Conservation (phyloP, 257 asterid genomes). For the Lavandula angustifolia region DNA sequence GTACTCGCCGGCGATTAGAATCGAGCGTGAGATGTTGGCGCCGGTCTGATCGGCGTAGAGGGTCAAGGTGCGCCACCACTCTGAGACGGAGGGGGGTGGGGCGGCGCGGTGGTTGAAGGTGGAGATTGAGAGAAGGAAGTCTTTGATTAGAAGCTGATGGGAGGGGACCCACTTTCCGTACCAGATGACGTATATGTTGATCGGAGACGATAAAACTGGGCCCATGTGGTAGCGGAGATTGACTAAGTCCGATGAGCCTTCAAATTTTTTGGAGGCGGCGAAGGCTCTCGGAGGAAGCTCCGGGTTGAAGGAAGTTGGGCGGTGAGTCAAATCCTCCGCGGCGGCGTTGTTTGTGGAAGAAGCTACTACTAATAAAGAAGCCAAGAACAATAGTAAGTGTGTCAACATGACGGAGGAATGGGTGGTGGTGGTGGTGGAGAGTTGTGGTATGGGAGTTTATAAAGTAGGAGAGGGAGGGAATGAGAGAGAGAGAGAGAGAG, state of each 20-base stretch:
- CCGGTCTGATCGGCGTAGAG: slow-evolving; percentile 89
- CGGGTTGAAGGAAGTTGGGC: slow-evolving; percentile 42
- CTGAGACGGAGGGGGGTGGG: slow-evolving; percentile 74
- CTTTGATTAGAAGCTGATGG: slow-evolving; percentile 71
- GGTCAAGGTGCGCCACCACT: slow-evolving; percentile 86
- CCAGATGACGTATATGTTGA: slow-evolving; percentile 86
- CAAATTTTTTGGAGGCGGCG: slow-evolving; percentile 63
- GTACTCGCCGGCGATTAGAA: slow-evolving; percentile 76
- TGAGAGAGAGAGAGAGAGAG: slow-evolving; percentile 8
- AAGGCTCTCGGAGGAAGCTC: slow-evolving; percentile 46
- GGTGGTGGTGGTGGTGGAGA: background rate
- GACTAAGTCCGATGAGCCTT: slow-evolving; percentile 80
- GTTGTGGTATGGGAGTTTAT: background rate
- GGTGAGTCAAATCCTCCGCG: background rate
- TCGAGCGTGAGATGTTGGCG: slow-evolving; percentile 65
- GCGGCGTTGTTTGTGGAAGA: background rate
- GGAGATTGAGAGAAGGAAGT: slow-evolving; percentile 78
- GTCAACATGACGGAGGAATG: slow-evolving; percentile 18
- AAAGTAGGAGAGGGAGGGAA: background rate
- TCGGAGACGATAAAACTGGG: slow-evolving; percentile 87
- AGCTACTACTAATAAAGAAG: slow-evolving; percentile 5
- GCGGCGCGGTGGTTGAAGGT: slow-evolving; percentile 50
- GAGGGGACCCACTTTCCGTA: slow-evolving; percentile 74
- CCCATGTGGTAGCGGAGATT: slow-evolving; percentile 95
- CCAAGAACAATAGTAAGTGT: background rate